A percentile compares a stretch with the other conserved stretches of the same genome.
These are phyloP conservation scores for Plasmodium ovale DNA, from an alignment of 169 alveolate species.

Conservation along the genomic window DNA sequence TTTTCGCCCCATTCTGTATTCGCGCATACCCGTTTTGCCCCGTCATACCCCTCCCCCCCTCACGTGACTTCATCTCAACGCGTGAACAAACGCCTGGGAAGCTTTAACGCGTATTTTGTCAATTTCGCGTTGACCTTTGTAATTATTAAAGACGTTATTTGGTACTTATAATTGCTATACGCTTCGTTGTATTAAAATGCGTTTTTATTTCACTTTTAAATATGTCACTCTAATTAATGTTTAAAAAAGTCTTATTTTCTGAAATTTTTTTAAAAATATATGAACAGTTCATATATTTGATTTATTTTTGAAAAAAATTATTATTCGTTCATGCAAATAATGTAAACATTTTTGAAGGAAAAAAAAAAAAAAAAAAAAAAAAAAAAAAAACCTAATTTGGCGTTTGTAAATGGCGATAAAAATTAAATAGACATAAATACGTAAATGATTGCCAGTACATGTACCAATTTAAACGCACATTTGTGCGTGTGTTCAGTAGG, in stretches of 20 bases:
- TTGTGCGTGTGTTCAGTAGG: too few relatives aligned
- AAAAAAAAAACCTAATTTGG: too few relatives aligned
- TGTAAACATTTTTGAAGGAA: not conserved
- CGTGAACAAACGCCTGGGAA: not conserved
- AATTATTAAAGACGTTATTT: conserved; percentile 7
- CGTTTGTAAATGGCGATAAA: too few relatives aligned
- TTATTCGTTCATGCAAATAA: not conserved
- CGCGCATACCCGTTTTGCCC: too few relatives aligned
- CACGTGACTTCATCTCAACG: too few relatives aligned
- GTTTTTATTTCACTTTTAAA: not conserved
- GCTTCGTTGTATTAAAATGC: not conserved
- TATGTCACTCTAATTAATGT: conserved; percentile 8
- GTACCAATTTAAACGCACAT: too few relatives aligned
- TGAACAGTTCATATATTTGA: conserved; percentile 2
- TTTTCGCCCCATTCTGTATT: too few relatives aligned
- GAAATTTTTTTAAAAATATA: conserved; percentile 3
- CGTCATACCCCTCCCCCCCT: too few relatives aligned
- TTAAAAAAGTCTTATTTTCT: not conserved
- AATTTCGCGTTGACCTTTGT: not conserved
- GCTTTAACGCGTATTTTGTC: not conserved
- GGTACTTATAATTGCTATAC: not conserved
- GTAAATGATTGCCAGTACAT: too few relatives aligned
- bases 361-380: too few relatives aligned
- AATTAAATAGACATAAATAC: too few relatives aligned
- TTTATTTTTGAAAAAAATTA: not conserved